Base-by-base conservation (phyloP, 352 stramenopile species). In the Pythium chondricola region DNA sequence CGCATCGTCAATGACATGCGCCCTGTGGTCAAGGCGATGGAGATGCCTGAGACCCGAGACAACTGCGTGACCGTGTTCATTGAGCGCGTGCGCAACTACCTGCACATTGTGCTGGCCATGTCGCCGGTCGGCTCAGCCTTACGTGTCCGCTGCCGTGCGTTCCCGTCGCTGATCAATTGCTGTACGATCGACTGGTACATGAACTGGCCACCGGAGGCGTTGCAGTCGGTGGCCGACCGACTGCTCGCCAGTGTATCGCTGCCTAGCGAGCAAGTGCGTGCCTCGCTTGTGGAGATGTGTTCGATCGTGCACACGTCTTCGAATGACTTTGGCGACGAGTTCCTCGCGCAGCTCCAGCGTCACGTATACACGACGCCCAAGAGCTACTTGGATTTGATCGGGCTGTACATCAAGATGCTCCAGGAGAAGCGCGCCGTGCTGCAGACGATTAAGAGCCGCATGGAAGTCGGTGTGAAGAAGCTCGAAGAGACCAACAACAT, bases 161-260 rank as follows among this genome's bases (percentile, higher is more conserved):
- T 98, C 48, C 93, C 93, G 2, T 97, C 89, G 11, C 64, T 98
- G 3, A 97, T 98, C 46, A 98, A 97, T 60, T 98, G 92, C 62
- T 97, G 87, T 43, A 98, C 93, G 0, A 98, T 98, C 47, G 93
- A 98, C 58, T 98, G 93, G 91, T 93, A 91, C 64, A 95, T 97
- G 71, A 90, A 93, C 33, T 98, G 94, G 94, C 93, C 94, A 0
- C 76, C 86, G 24, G 81, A 95, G 32, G 94, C 94, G 2, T 67
- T 98, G 6, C 65, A 96, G 32, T 95, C 82, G 9, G 93, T 98
- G 2, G 93, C 93, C 0, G 64, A 93, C 29, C 74, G 85, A 0
- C 69, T 97, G 31, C 68, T 98, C 0, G 78, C 84, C 2, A 78
- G 82, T 27, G 74, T 97, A 0, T 48, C 85, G 5, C 54, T 97